A percentile compares a stretch with the other conserved stretches of the same genome.
Evolutionary conservation across 345 rosid genomes (phyloP).

Genomic region (Ceriops decandra): DNA sequence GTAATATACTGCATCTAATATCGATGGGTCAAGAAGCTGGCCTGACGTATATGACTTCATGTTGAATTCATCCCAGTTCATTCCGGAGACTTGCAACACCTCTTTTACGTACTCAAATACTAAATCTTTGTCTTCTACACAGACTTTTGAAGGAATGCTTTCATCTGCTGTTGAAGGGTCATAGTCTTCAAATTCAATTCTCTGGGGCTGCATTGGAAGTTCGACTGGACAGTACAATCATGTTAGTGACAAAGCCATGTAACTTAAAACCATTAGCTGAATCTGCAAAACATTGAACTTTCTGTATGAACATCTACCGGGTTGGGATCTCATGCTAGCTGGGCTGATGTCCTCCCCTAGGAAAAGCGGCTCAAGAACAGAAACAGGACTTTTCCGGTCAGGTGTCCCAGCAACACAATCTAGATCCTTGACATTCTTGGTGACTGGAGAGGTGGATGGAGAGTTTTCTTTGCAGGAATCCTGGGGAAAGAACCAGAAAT

Average conservation of each 20-base stretch:
- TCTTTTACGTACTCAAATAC: slow-evolving; percentile 46
- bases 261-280: slow-evolving; percentile 2
- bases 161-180: slow-evolving; percentile 33
- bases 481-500: slow-evolving; percentile 35
- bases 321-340: slow-evolving; percentile 39
- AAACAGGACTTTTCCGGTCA: slow-evolving; percentile 78
- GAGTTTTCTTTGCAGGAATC: slow-evolving; percentile 38
- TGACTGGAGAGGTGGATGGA: slow-evolving; percentile 37
- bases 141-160: slow-evolving; percentile 37
- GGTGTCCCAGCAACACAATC: slow-evolving; percentile 39
- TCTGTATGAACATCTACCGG: slow-evolving; percentile 43
- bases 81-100: slow-evolving; percentile 49
- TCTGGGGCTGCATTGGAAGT: slow-evolving; percentile 45
- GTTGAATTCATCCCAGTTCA: slow-evolving; percentile 69
- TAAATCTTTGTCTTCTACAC: slow-evolving; percentile 45
- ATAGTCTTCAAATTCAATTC: slow-evolving; percentile 61
- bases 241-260: slow-evolving; percentile 20
- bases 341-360: slow-evolving; percentile 68
- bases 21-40: slow-evolving; percentile 57
- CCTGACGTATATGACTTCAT: slow-evolving; percentile 55
- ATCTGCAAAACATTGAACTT: slow-evolving; percentile 2
- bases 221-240: slow-evolving; percentile 43
- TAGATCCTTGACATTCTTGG: slow-evolving; percentile 40
- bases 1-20: slow-evolving; percentile 49
- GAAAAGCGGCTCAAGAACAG: slow-evolving; percentile 80